Evolutionary conservation across 257 asterid species (phyloP).

Genomic region (Fraxinus cuspidata): DNA sequence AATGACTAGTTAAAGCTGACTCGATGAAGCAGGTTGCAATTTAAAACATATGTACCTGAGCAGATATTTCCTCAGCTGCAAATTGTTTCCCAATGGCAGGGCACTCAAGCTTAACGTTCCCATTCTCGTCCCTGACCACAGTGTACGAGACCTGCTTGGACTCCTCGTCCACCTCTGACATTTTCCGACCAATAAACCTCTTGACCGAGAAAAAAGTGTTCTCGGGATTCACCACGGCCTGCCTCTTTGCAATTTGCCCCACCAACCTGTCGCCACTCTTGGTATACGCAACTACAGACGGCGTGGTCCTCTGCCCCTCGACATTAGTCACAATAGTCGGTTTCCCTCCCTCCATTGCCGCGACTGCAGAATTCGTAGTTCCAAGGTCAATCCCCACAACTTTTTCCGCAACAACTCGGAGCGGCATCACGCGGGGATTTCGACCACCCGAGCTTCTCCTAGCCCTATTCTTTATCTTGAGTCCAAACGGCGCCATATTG

Average conservation of each 20-base stretch:
- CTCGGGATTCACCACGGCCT: conserved; percentile 77
- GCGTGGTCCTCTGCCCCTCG: conserved; percentile 78
- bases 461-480: conserved; percentile 31
- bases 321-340: conserved; percentile 73
- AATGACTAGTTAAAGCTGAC: too few species aligned
- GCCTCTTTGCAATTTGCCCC: conserved; percentile 77
- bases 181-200: conserved; percentile 77
- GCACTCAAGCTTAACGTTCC: conserved; percentile 75
- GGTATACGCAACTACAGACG: conserved; percentile 76
- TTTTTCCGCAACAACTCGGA: conserved; percentile 72
- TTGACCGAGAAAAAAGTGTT: conserved; percentile 74
- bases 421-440: conserved; percentile 18
- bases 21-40: too few species aligned
- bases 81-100: conserved; percentile 73
- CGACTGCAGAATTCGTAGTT: conserved; percentile 78
- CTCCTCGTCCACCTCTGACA: conserved; percentile 78
- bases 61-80: conserved; percentile 84
- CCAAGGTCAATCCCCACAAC: conserved; percentile 79
- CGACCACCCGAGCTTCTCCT: conserved; percentile 21
- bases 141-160: conserved; percentile 70
- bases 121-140: conserved; percentile 76
- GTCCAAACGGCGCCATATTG: conserved; percentile 31
- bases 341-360: conserved; percentile 87
- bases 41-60: conserved; percentile 50
- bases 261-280: conserved; percentile 70